Conservation (phyloP, 2,329 filamentous ascomycete genomes). For the Aspergillus hortae region DNA sequence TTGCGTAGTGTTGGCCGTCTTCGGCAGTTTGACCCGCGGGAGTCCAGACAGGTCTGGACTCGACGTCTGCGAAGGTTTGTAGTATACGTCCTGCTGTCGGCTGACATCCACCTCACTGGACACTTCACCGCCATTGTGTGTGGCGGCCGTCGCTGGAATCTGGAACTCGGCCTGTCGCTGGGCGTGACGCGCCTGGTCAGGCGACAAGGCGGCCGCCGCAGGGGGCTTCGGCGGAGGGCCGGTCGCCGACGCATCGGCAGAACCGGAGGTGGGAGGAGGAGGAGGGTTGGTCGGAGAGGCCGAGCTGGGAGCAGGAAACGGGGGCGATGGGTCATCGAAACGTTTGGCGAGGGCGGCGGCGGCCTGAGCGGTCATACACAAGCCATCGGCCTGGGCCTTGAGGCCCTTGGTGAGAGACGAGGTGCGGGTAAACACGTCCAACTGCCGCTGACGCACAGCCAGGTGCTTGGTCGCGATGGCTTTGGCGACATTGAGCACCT, state of each 20-base stretch:
- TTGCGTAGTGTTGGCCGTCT: conserved; percentile 47
- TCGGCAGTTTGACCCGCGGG: conserved; percentile 55
- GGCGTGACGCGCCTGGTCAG: conserved; percentile 43
- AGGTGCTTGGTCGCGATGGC: conserved; percentile 64
- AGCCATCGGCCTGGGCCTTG: conserved; percentile 58
- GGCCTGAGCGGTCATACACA: conserved; percentile 60
- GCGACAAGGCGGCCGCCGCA: conserved; percentile 27
- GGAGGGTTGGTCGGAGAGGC: conserved; percentile 8
- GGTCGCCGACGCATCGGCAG: not conserved
- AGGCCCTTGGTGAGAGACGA: conserved; percentile 62
- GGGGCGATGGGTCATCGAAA: conserved; percentile 48
- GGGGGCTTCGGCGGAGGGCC: conserved; percentile 24
- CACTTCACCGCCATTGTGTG: conserved; percentile 32
- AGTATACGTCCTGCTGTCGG: conserved; percentile 58
- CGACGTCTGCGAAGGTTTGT: conserved; percentile 46
- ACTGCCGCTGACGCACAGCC: conserved; percentile 56
- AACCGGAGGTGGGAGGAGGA: conserved; percentile 19
- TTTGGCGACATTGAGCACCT: conserved; percentile 66
- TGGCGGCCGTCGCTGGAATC: conserved; percentile 51
- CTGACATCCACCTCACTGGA: conserved; percentile 39
- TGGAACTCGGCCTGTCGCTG: conserved; percentile 50
- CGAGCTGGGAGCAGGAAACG: conserved; percentile 18
- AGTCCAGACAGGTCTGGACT: conserved; percentile 50
- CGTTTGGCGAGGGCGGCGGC: conserved; percentile 57
- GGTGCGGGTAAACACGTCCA: conserved; percentile 61